Conservation (phyloP, 768 basidiomycete genomes). For the Pleurotus djamor region DNA sequence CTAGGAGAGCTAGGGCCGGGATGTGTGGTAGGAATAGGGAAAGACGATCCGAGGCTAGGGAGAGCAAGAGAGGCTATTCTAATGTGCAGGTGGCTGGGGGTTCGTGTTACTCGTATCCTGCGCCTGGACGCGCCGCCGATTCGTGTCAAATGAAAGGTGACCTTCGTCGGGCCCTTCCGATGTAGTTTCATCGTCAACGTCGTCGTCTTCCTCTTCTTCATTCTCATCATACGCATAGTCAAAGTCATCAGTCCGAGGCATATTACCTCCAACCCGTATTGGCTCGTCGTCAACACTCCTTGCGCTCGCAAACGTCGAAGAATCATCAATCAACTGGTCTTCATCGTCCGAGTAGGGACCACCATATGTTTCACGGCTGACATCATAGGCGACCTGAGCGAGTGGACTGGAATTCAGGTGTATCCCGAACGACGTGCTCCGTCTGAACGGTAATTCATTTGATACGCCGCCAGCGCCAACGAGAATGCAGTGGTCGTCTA, state of each 20-base stretch:
- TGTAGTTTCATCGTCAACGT: slow-evolving; percentile 23
- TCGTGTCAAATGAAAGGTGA: slow-evolving; percentile 5
- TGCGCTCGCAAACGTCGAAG: slow-evolving; percentile 51
- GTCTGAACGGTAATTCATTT: slow-evolving; percentile 6
- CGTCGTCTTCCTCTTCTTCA: slow-evolving; percentile 18
- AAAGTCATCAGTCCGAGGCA: slow-evolving; percentile 11
- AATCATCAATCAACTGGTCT: slow-evolving; percentile 39
- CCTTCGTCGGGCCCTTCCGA: slow-evolving; percentile 1
- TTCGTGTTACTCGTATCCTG: neutral
- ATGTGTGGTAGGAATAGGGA: neutral
- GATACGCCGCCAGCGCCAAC: slow-evolving; percentile 12
- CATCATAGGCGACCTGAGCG: slow-evolving; percentile 10
- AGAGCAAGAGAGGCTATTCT: neutral
- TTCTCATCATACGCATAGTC: slow-evolving; percentile 23
- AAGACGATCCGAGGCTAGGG: slow-evolving; percentile 1
- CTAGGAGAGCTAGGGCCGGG: neutral
- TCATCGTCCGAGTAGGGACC: neutral
- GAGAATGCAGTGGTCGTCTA: slow-evolving; percentile 41
- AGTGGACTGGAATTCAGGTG: slow-evolving; percentile 7
- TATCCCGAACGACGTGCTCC: slow-evolving; percentile 1
- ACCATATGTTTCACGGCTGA: neutral
- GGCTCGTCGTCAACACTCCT: slow-evolving; percentile 28
- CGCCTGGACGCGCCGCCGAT: slow-evolving; percentile 1
- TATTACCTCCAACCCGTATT: slow-evolving; percentile 7
- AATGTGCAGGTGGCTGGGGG: neutral